Evolutionary conservation across 306 rosid genomes (phyloP), one percentile per base, ranked within the genome.

Genomic region (Trifolium pratense): DNA sequence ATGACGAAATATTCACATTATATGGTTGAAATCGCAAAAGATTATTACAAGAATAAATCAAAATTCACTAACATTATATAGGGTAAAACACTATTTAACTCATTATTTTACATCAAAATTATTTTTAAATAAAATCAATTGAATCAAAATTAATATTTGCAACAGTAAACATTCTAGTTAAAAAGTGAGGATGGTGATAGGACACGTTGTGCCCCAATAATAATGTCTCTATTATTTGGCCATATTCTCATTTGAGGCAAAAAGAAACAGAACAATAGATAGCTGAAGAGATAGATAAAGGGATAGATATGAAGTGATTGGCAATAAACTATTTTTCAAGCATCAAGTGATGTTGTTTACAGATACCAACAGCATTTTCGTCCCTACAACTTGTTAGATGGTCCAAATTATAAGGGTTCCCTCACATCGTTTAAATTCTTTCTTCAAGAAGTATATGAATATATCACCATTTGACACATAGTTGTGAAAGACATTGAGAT

Each of bases 261-360:
- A 20, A 75, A 12, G 48, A n/a, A 77, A 73, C 18, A 46, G 18
- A 66, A 57, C 7, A 60, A 56, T 10, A 25, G 18, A 66, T n/a
- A 23, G 12, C 1, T 21, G 16, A 32, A 6, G 61, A 64, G 78
- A 57, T 14, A 31, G 74, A 57, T 14, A 31, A 45, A 40, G 56
- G 37, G 71, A 62, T 45, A 55, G 32, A 4, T 34, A 49, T 49
- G 73, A 40, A 52, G 53, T 23, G 74, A 71, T 31, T 18, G 77
- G 20, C 39, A 66, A 65, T 17, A 53, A 40, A 16, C 20, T 17
- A 63, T 5, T 46, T 40, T 65, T 65, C n/a, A 59, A 78, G 72
- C 32, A 69, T 60, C 34, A 17, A 34, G 34, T 61, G 29, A 76
- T 76, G 49, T 32, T 66, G 42, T 51, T 62, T 48, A 32, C 64